These are phyloP conservation scores for Ustilago curta DNA, from an alignment of 1,284 basidiomycete species.

Conservation along the genomic window DNA sequence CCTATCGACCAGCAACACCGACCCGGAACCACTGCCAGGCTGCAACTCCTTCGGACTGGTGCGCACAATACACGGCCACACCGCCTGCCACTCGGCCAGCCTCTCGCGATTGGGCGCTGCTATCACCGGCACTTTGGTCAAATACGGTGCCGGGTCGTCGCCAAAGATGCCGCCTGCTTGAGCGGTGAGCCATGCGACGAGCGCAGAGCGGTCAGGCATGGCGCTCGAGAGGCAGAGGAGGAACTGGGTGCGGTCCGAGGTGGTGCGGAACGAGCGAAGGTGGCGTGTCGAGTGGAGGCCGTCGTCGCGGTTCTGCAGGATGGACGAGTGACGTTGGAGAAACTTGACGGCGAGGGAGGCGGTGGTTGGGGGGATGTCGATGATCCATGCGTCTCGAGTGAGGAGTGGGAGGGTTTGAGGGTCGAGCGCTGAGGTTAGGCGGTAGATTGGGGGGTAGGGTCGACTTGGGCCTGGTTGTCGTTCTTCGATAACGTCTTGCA, in stretches of 20 bases:
- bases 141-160: slow-evolving; percentile 64
- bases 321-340: slow-evolving; percentile 31
- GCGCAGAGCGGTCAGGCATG: slow-evolving; percentile 14
- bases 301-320: slow-evolving; percentile 46
- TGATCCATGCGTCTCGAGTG: slow-evolving; percentile 82
- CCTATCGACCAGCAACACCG: slow-evolving; percentile 53
- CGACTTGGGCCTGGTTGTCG: slow-evolving; percentile 29
- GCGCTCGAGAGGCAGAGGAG: slow-evolving; percentile 46
- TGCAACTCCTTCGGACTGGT: slow-evolving; percentile 43
- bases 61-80: slow-evolving; percentile 65
- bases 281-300: slow-evolving; percentile 50
- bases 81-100: slow-evolving; percentile 71
- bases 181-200: slow-evolving; percentile 27
- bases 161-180: slow-evolving; percentile 23
- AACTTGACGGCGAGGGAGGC: slow-evolving; percentile 45
- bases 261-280: slow-evolving; percentile 54
- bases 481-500: slow-evolving; percentile 26
- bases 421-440: slow-evolving; percentile 69
- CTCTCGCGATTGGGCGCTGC: slow-evolving; percentile 80
- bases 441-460: slow-evolving; percentile 60
- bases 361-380: slow-evolving; percentile 76
- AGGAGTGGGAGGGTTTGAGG: slow-evolving; percentile 67
- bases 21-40: slow-evolving; percentile 8
- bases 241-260: slow-evolving; percentile 24
- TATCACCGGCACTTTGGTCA: slow-evolving; percentile 76